Conservation (phyloP, 441 rosid genomes). For the Pelargonium cotyledonis region DNA sequence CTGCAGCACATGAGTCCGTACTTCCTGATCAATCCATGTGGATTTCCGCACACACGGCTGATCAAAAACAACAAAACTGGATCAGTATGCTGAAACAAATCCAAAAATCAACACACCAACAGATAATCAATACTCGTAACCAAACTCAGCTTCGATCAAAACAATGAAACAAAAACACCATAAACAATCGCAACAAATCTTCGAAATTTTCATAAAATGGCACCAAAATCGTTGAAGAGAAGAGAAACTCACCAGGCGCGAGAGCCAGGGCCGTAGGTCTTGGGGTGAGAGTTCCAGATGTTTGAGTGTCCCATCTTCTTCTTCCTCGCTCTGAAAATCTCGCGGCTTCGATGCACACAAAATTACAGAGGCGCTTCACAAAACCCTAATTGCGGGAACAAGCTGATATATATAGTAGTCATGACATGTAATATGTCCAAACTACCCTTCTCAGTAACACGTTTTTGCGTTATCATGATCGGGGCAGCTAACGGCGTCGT, state of each 20-base stretch:
- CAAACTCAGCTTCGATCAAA: neutral
- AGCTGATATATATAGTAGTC: neutral
- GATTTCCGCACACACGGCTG: slow-evolving; percentile 34
- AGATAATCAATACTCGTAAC: rapidly evolving
- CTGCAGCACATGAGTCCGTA: slow-evolving; percentile 33
- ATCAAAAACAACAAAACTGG: neutral
- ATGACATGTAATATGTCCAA: neutral
- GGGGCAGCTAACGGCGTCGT: neutral
- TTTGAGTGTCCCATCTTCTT: slow-evolving; percentile 53
- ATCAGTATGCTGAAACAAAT: neutral
- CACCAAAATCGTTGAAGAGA: neutral
- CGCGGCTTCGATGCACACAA: neutral
- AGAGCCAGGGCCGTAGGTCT: slow-evolving; percentile 70
- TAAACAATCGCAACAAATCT: no score
- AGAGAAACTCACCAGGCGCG: slow-evolving; percentile 41
- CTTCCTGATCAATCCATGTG: slow-evolving; percentile 31
- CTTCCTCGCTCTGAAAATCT: neutral
- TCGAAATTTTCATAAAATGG: no score
- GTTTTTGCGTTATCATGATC: neutral
- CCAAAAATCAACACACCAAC: neutral
- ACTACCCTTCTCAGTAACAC: neutral
- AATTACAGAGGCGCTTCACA: no score
- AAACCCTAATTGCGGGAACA: neutral
- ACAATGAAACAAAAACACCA: no score
- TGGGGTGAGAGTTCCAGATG: slow-evolving; percentile 76